A percentile compares a stretch with the other conserved stretches of the same genome.
phyloP scores from a whole-genome alignment of 139 green algal species.

The Chlamydomonas applanata region DNA sequence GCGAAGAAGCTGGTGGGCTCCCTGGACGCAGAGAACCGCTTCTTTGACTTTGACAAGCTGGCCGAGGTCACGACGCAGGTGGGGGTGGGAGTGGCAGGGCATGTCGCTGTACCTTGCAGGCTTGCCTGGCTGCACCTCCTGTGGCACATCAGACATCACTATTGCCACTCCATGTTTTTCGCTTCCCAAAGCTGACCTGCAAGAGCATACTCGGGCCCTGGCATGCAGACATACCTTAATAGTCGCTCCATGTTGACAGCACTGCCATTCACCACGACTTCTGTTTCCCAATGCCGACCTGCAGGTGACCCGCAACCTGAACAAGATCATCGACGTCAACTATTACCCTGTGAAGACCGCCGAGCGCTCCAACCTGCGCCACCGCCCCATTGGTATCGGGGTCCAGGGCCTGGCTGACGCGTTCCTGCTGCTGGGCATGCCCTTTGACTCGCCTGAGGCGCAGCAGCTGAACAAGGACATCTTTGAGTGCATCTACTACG shows the following conservation, averaged over 20 bases:
- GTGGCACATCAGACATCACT: too few species aligned
- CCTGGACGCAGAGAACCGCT: constrained; percentile 66
- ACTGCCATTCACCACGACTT: too few species aligned
- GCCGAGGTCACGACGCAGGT: constrained; percentile 39
- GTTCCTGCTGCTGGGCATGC: constrained; percentile 98
- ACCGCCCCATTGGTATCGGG: constrained; percentile 96
- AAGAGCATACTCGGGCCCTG: too few species aligned
- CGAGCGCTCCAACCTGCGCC: constrained; percentile 85
- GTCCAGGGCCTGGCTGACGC: constrained; percentile 95
- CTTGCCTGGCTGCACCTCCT: too few species aligned
- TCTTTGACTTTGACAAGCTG: constrained; percentile 90
- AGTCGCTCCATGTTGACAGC: too few species aligned
- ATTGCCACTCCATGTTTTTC: too few species aligned
- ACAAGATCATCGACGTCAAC: constrained; percentile 99
- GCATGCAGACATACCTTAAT: too few species aligned
- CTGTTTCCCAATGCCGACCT: too few species aligned
- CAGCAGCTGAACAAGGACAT: constrained; percentile 88
- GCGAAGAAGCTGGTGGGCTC: constrained; percentile 83
- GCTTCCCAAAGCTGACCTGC: too few species aligned
- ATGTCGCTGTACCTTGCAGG: too few species aligned
- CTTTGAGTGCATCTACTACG: constrained; percentile 97
- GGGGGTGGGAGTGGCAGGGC: too few species aligned
- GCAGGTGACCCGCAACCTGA: constrained; percentile 89
- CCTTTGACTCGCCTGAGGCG: constrained; percentile 88
- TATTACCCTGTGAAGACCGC: constrained; percentile 92